Evolutionary conservation across 2,329 filamentous ascomycete genomes (phyloP), one percentile per base, ranked within the genome.

Genomic region (Alternaria rosae): DNA sequence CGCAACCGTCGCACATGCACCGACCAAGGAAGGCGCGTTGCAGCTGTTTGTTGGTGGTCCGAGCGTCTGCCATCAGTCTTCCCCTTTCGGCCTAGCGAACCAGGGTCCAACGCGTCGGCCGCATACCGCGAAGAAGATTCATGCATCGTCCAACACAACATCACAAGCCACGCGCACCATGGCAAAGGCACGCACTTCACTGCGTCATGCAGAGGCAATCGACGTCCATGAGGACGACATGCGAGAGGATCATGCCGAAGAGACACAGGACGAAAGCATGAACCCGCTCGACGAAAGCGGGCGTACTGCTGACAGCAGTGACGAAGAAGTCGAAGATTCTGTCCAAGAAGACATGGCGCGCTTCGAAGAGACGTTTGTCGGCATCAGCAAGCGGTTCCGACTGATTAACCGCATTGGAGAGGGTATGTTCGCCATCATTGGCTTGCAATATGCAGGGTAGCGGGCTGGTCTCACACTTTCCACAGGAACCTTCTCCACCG

Each of bases 391-490:
- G 72, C 89, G 90, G 60, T 99, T 94, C 80, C 90, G 94, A 55
- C 82, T 99, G 57, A 95, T 99, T 77, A 97, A 97, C 81, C 91
- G 94, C 65, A 99, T 99, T 75, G 95, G 95, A 75, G 95, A 99
- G 87, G 95, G 93, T 94, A 81, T 61, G 70, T 70, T 30, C 54
- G 25, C 59, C 3, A 48, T 59, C 41, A 70, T 72, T 74, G 70
- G 71, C 44, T 65, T 69, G 65, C 54, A 52, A 51, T 57, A 68
- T 76, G 71, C 74, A 76, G 60, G 64, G 66, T 68, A 59, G 63
- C 61, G 57, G 57, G 60, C 42, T 65, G 50, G 63, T 68, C 75
- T 78, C 32, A 77, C 70, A 57, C 56, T 59, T 64, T 57, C 48
- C 42, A 62, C 62, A 97, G 93, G 95, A 60, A 99, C 95, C 1